Base-by-base conservation (phyloP, 139 green algal species). In the Chlorella vulgaris region DNA sequence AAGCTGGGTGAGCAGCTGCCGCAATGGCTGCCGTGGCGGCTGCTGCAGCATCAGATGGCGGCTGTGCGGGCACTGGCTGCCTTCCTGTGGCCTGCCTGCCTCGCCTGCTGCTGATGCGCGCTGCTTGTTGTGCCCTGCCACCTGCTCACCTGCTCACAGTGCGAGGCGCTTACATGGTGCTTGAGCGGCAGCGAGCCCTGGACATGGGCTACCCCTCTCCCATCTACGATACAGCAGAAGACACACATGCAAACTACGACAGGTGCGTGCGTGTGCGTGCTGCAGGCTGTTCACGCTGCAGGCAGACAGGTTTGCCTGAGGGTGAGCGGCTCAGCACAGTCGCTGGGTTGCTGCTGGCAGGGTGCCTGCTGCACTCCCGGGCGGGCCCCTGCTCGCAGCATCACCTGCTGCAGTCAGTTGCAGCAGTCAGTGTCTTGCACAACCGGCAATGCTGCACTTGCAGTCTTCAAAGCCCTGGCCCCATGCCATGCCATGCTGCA, bases 231-330 rank as follows among this genome's bases (percentile, higher is more conserved):
- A 91, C 74, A 36, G 86, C 92, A 4, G 76, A 92, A 47, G 81
- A 92, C 35, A 98, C 95, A 2, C 89, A 97, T 74, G 81, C 65
- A 4, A 87, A 86, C 82, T 98, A 95, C 82, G 81, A 94, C 78
- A 55, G 47, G 35, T 94, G 84, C 51, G 76, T 1, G 29, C 2
- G 63, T 2, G 31, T 40, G 13, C 13, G 33, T 13, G 29, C 31
- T 40, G 33, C 29, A 4, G 26, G 63, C 31, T 10, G 18, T 2
- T 4, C 35, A 29, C 13, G 15, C 18, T 26, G 60, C 22, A 19
- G 24, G 24, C 15, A n/a, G 15, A 31, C 60, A 38, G 15, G 3
- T 15, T n/a, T 2, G 60, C 15, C 24, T 31, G 26, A 31, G 21
- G 60, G 28, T 33, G 60, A 38, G 60, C n/a, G n/a, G n/a, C n/a